Evolutionary conservation across 805 yeast species (phyloP).

Genomic region (Candida namnaoensis): DNA sequence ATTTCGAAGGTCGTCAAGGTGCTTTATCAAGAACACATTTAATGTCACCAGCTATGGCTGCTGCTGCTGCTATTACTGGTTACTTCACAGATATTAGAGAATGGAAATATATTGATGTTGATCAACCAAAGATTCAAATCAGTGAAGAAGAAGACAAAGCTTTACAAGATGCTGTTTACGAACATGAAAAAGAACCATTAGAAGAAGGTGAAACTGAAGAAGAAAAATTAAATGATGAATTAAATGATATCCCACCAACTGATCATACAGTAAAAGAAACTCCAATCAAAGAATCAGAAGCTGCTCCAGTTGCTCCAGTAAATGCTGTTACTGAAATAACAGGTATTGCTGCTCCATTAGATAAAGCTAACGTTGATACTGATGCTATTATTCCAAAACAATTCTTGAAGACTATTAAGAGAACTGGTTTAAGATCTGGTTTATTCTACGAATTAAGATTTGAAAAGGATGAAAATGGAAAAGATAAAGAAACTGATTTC

Average conservation of each 20-base stretch:
- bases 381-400: constrained; percentile 99
- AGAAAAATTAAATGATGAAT: constrained; percentile 42
- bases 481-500: constrained; percentile 80
- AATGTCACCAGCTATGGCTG: constrained; percentile 99
- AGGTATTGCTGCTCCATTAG: constrained; percentile 90
- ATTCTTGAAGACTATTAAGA: constrained; percentile 93
- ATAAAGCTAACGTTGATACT: constrained; percentile 93
- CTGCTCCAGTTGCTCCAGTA: constrained; percentile 25
- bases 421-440: constrained; percentile 88
- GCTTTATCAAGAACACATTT: constrained; percentile 91
- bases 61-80: constrained; percentile 94
- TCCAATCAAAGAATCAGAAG: constrained; percentile 20
- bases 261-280: constrained; percentile 31
- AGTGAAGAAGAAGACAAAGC: constrained; percentile 43
- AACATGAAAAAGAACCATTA: constrained; percentile 58
- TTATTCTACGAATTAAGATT: constrained; percentile 89
- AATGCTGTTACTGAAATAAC: constrained; percentile 68
- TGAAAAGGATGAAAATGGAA: constrained; percentile 56
- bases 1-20: constrained; percentile 99
- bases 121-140: constrained; percentile 45
- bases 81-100: constrained; percentile 87
- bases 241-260: constrained; percentile 56
- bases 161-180: constrained; percentile 62
- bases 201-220: constrained; percentile 42
- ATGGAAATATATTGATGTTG: constrained; percentile 53